A percentile compares a stretch with the other conserved stretches of the same genome.
Conservation (phyloP, 2,329 filamentous ascomycete genomes). For the Ramularia collo-cygni region DNA sequence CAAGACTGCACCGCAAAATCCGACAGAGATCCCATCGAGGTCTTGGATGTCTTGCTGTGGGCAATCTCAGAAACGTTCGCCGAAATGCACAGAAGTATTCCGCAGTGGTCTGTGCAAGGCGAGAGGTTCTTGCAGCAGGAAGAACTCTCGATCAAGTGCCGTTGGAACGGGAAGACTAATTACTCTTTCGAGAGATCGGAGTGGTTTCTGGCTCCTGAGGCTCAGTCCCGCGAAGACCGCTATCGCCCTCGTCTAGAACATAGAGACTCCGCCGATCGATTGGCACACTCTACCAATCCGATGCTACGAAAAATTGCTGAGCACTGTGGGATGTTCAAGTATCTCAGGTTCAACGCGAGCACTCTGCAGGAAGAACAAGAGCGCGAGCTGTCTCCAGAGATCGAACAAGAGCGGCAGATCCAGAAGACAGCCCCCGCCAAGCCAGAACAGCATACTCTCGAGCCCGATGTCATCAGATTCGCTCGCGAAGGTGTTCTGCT, state of each 20-base stretch:
- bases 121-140: constrained; percentile 36
- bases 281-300: constrained; percentile 11
- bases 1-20: constrained; percentile 1
- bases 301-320: constrained; percentile 43
- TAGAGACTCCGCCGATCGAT: constrained; percentile 27
- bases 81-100: constrained; percentile 45
- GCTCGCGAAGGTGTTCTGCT: constrained; percentile 32
- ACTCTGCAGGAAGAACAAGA: constrained; percentile 61
- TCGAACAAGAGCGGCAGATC: constrained; percentile 51
- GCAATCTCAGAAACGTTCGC: constrained; percentile 51
- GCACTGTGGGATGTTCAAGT: constrained; percentile 29
- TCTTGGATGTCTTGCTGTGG: constrained; percentile 55
- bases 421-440: constrained; percentile 40
- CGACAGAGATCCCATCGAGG: constrained; percentile 31
- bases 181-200: constrained; percentile 35
- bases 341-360: constrained; percentile 19
- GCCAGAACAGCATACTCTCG: constrained; percentile 38
- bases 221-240: constrained; percentile 55
- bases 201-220: constrained; percentile 64
- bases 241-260: constrained; percentile 3
- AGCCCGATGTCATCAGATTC: constrained; percentile 39
- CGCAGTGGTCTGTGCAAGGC: constrained; percentile 58
- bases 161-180: constrained; percentile 6
- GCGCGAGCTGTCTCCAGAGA: constrained; percentile 58
- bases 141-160: constrained; percentile 9